Conservation (phyloP, 148 eudicot species). For the Rhododendron simsii region DNA sequence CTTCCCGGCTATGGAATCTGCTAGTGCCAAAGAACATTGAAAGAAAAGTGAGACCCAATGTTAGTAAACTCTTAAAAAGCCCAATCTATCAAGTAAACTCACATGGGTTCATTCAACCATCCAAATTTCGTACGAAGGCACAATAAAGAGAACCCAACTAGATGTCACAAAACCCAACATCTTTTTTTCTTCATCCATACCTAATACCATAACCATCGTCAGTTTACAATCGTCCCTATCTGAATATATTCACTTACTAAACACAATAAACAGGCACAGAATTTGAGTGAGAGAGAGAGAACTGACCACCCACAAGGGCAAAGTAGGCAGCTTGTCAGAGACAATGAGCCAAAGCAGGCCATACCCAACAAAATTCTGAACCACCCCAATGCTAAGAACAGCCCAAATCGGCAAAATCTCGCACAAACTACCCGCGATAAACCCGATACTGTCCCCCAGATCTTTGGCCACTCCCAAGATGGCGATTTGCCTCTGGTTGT, state of each 20-base stretch:
- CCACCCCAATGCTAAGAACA: conserved; percentile 44
- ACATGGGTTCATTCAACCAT: neutral
- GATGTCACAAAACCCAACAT: neutral
- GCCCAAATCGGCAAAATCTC: conserved; percentile 57
- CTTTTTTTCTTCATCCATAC: neutral
- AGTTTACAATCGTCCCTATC: neutral
- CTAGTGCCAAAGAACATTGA: neutral
- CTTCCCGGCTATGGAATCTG: neutral
- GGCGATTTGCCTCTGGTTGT: conserved; percentile 52
- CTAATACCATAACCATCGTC: neutral
- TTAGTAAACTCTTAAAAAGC: neutral
- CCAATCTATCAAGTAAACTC: neutral
- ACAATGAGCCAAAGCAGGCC: conserved; percentile 56
- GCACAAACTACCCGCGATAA: conserved; percentile 46
- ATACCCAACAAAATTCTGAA: conserved; percentile 55
- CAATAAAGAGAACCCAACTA: neutral
- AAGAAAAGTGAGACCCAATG: neutral
- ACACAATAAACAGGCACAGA: neutral
- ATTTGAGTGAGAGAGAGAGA: conserved; percentile 11
- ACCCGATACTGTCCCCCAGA: conserved; percentile 60
- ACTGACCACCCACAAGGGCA: conserved; percentile 66
- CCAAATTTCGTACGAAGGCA: neutral
- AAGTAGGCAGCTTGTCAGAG: conserved; percentile 30
- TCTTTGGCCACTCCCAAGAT: conserved; percentile 57
- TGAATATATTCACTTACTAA: neutral